A percentile compares a stretch with the other conserved stretches of the same genome.
phyloP scores from a whole-genome alignment of 306 rosid genomes.

The Citrullus colocynthis region DNA sequence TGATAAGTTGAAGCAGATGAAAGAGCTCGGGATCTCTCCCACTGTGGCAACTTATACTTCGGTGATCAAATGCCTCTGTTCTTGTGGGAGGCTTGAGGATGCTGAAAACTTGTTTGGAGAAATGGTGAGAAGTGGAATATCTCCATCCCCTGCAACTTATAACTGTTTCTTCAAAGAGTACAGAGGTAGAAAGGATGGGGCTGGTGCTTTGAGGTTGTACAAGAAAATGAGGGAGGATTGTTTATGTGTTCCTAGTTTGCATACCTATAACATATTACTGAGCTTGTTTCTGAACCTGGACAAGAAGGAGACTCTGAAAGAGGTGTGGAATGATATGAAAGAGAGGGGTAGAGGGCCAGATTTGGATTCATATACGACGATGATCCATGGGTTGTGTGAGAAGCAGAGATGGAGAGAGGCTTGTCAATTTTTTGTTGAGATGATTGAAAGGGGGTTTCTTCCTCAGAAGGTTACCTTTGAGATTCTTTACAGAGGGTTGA shows the following conservation, averaged over 20 bases:
- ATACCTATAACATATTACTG: slow-evolving; percentile 48
- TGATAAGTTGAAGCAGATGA: slow-evolving; percentile 62
- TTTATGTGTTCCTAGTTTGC: slow-evolving; percentile 41
- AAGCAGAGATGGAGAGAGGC: slow-evolving; percentile 66
- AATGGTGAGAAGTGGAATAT: slow-evolving; percentile 57
- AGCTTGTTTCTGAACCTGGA: slow-evolving; percentile 50
- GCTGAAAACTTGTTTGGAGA: slow-evolving; percentile 58
- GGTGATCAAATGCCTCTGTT: slow-evolving; percentile 65
- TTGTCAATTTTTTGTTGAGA: slow-evolving; percentile 71
- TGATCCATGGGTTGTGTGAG: slow-evolving; percentile 68
- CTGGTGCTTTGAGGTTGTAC: slow-evolving; percentile 56
- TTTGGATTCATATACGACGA: slow-evolving; percentile 59
- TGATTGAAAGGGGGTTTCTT: slow-evolving; percentile 89
- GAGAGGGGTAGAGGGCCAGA: slow-evolving; percentile 61
- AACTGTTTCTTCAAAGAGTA: slow-evolving; percentile 79
- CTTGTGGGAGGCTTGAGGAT: slow-evolving; percentile 69
- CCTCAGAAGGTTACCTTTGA: slow-evolving; percentile 81
- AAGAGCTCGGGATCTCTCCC: slow-evolving; percentile 57
- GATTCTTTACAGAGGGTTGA: slow-evolving; percentile 67
- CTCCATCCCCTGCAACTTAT: slow-evolving; percentile 53
- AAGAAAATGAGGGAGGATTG: slow-evolving; percentile 60
- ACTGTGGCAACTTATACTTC: slow-evolving; percentile 67
- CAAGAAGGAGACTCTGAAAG: slow-evolving; percentile 34
- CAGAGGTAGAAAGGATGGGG: slow-evolving; percentile 56
- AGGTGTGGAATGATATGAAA: slow-evolving; percentile 67